phyloP scores from a whole-genome alignment of 2,329 filamentous ascomycete species.

The Nannizzia gypsea region DNA sequence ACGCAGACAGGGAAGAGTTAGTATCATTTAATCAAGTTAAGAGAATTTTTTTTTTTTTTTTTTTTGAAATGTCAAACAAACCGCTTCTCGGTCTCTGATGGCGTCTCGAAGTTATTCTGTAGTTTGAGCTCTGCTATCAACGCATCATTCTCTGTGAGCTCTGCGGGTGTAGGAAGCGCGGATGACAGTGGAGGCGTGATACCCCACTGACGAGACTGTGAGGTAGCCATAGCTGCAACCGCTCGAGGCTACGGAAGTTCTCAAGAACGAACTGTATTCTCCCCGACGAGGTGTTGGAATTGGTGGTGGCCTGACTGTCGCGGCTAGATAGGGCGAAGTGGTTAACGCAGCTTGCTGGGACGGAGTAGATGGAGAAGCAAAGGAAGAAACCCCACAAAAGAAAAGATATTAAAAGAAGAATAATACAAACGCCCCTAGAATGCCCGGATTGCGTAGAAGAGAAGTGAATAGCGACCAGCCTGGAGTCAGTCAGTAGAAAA shows the following conservation, averaged over 20 bases:
- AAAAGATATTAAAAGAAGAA: neutral
- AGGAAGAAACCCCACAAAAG: neutral
- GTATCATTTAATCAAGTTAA: neutral
- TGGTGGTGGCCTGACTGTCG: neutral
- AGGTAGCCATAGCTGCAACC: conserved; percentile 24
- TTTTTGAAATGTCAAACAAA: conserved; percentile 24
- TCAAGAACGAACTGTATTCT: neutral
- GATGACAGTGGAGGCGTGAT: conserved; percentile 76
- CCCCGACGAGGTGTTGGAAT: neutral
- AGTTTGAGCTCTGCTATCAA: conserved; percentile 73
- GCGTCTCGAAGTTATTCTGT: conserved; percentile 84
- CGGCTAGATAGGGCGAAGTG: neutral
- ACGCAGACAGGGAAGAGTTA: neutral
- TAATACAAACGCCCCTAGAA: neutral
- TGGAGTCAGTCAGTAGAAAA: neutral
- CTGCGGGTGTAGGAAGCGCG: conserved; percentile 60
- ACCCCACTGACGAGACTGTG: conserved; percentile 46
- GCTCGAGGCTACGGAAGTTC: neutral
- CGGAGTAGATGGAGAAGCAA: neutral
- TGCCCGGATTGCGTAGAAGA: neutral
- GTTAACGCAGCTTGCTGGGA: neutral
- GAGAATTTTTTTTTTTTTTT: too few species aligned
- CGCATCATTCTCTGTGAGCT: conserved; percentile 64
- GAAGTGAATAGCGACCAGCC: neutral
- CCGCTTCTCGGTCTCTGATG: conserved; percentile 74